These are phyloP conservation scores for Syzygium malaccense DNA, from an alignment of 441 rosid genomes.

Conservation along the genomic window DNA sequence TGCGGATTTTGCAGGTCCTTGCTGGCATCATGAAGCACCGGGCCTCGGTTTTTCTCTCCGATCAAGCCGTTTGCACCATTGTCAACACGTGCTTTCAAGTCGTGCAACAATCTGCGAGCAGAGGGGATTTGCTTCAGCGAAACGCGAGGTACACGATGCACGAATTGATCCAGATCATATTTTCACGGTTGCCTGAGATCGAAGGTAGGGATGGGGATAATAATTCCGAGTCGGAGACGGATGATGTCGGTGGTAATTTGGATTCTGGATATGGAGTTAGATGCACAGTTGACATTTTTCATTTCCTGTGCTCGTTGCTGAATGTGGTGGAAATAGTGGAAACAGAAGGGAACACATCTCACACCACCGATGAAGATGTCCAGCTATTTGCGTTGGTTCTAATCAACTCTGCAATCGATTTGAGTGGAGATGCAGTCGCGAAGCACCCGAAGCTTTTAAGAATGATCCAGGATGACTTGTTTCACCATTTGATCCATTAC, in stretches of 20 bases:
- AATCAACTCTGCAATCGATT: slow-evolving; percentile 66
- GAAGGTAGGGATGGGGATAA: slow-evolving; percentile 36
- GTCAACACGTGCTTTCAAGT: slow-evolving; percentile 88
- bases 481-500: slow-evolving; percentile 81
- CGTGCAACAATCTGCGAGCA: slow-evolving; percentile 63
- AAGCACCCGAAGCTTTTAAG: slow-evolving; percentile 66
- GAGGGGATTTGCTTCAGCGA: slow-evolving; percentile 78
- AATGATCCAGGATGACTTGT: slow-evolving; percentile 73
- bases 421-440: slow-evolving; percentile 69
- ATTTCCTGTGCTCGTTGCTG: slow-evolving; percentile 68
- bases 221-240: slow-evolving; percentile 53
- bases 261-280: slow-evolving; percentile 59
- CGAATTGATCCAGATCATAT: slow-evolving; percentile 70
- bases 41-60: slow-evolving; percentile 50
- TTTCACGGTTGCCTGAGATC: slow-evolving; percentile 52
- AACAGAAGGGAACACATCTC: slow-evolving; percentile 40
- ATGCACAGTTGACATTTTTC: slow-evolving; percentile 66
- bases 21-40: slow-evolving; percentile 53
- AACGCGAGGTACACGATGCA: slow-evolving; percentile 71
- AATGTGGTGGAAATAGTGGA: slow-evolving; percentile 68
- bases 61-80: slow-evolving; percentile 66
- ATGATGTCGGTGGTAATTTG: slow-evolving; percentile 23
- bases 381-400: slow-evolving; percentile 58
- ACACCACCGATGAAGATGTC: slow-evolving; percentile 61
- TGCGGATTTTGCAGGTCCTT: slow-evolving; percentile 73